Evolutionary conservation across 257 asterid species (phyloP).

Genomic region (Solanum boliviense): DNA sequence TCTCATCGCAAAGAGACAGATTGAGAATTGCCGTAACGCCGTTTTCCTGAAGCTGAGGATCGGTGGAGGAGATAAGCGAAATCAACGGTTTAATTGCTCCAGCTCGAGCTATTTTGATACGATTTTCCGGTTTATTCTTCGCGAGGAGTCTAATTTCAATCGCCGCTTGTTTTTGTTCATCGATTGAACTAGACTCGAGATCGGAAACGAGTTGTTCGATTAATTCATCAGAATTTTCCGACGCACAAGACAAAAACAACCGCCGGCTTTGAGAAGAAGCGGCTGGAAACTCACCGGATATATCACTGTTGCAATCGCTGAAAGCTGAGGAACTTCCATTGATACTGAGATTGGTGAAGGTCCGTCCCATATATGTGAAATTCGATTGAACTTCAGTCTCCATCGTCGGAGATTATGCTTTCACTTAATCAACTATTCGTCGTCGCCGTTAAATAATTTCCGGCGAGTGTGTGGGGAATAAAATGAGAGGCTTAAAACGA

Average conservation of each 20-base stretch:
- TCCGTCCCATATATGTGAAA: conserved; percentile 58
- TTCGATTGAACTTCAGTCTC: conserved; percentile 41
- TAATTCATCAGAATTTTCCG: conserved; percentile 64
- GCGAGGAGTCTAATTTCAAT: conserved; percentile 81
- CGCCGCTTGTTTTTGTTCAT: conserved; percentile 72
- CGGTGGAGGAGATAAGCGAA: conserved; percentile 47
- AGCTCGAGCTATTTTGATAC: conserved; percentile 69
- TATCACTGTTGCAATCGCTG: conserved; percentile 92
- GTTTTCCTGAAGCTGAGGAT: conserved; percentile 77
- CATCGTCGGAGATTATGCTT: conserved; percentile 22
- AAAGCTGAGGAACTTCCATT: conserved; percentile 63
- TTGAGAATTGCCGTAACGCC: conserved; percentile 85
- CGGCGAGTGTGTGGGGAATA: not conserved
- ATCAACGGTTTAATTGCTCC: conserved; percentile 80
- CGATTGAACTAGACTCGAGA: conserved; percentile 44
- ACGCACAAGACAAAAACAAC: conserved; percentile 51
- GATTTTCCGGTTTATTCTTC: conserved; percentile 71
- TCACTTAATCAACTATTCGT: not conserved
- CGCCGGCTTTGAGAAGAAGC: conserved; percentile 64
- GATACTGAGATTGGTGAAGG: conserved; percentile 38
- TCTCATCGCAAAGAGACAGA: conserved; percentile 87
- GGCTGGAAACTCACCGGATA: conserved; percentile 84
- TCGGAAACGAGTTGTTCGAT: conserved; percentile 55
- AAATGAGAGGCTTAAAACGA: conserved; percentile 16
- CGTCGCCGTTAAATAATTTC: not conserved